Evolutionary conservation across 1,284 basidiomycete species (phyloP).

Genomic region (Ustanciosporium gigantosporum): DNA sequence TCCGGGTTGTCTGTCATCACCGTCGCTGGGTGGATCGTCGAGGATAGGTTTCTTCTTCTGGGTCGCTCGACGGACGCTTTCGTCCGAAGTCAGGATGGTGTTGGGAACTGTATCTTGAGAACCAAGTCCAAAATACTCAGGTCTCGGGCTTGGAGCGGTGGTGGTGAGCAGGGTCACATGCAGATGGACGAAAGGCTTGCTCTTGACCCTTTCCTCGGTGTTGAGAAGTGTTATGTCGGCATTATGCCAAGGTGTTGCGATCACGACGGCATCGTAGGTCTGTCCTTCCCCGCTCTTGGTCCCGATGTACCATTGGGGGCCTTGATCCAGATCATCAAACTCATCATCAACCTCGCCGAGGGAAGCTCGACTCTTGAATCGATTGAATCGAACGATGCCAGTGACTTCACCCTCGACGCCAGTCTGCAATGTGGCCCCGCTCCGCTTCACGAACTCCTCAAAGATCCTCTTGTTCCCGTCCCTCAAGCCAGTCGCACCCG

Average conservation of each 20-base stretch:
- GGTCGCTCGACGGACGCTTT: slow-evolving; percentile 30
- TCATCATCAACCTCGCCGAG: background rate
- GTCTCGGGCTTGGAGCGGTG: slow-evolving; percentile 68
- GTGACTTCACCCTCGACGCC: slow-evolving; percentile 52
- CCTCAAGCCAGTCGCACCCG: slow-evolving; percentile 70
- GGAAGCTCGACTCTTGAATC: background rate
- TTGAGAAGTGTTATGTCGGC: slow-evolving; percentile 55
- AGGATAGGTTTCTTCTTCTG: slow-evolving; percentile 4
- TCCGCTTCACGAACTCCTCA: slow-evolving; percentile 74
- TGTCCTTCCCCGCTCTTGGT: slow-evolving; percentile 48
- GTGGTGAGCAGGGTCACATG: slow-evolving; percentile 89
- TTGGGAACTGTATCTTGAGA: slow-evolving; percentile 67
- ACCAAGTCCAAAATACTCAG: slow-evolving; percentile 71
- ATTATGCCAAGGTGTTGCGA: slow-evolving; percentile 56
- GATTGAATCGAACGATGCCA: slow-evolving; percentile 44
- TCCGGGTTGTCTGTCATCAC: slow-evolving; percentile 33
- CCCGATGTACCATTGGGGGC: slow-evolving; percentile 49
- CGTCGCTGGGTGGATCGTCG: background rate
- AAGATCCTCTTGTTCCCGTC: slow-evolving; percentile 88
- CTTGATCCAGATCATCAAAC: background rate
- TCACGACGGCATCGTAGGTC: slow-evolving; percentile 52
- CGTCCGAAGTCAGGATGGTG: slow-evolving; percentile 70
- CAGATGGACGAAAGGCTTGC: slow-evolving; percentile 77
- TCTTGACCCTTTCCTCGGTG: slow-evolving; percentile 65
- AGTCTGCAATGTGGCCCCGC: slow-evolving; percentile 64